A percentile compares a stretch with the other conserved stretches of the same genome.
Evolutionary conservation across 192 early-diverging fungal genomes (phyloP).

Genomic region (Podila epicladia): DNA sequence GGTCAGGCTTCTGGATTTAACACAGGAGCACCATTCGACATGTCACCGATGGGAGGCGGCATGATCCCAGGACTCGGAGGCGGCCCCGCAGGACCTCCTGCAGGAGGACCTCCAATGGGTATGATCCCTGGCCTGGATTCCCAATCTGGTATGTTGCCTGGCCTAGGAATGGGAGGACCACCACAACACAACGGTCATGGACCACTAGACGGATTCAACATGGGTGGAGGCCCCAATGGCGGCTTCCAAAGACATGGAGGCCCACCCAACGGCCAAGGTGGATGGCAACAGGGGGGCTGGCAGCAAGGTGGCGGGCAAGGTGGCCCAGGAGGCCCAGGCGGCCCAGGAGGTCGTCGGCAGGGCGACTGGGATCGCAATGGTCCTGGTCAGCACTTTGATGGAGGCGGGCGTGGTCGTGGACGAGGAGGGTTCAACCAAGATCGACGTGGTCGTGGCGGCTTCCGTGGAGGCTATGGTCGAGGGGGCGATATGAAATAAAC

Average conservation of each 20-base stretch:
- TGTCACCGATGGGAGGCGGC: slow-evolving; percentile 30
- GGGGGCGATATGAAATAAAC: neutral
- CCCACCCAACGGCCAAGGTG: slow-evolving; percentile 8
- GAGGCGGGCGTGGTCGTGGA: slow-evolving; percentile 37
- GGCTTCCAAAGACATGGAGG: slow-evolving; percentile 25
- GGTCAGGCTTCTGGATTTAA: slow-evolving; percentile 3
- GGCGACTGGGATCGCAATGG: slow-evolving; percentile 25
- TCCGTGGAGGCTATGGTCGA: slow-evolving; percentile 16
- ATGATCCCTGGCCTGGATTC: slow-evolving; percentile 19
- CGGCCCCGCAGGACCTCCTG: slow-evolving; percentile 18
- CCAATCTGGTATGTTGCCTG: slow-evolving; percentile 29
- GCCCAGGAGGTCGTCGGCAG: slow-evolving; percentile 14
- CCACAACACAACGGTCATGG: slow-evolving; percentile 8
- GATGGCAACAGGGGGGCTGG: slow-evolving; percentile 20
- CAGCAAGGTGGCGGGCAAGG: slow-evolving; percentile 12
- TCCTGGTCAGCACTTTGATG: slow-evolving; percentile 26
- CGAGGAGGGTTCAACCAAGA: slow-evolving; percentile 46
- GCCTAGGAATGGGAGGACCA: slow-evolving; percentile 43
- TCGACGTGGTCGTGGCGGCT: slow-evolving; percentile 33
- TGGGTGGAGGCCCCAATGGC: slow-evolving; percentile 2
- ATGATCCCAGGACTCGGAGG: slow-evolving; percentile 43
- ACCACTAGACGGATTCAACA: slow-evolving; percentile 6
- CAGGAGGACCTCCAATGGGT: slow-evolving; percentile 26
- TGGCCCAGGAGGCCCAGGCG: slow-evolving; percentile 3
- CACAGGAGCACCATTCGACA: slow-evolving; percentile 19